Conservation (phyloP, 495 filamentous ascomycete genomes). For the Xylaria curta region DNA sequence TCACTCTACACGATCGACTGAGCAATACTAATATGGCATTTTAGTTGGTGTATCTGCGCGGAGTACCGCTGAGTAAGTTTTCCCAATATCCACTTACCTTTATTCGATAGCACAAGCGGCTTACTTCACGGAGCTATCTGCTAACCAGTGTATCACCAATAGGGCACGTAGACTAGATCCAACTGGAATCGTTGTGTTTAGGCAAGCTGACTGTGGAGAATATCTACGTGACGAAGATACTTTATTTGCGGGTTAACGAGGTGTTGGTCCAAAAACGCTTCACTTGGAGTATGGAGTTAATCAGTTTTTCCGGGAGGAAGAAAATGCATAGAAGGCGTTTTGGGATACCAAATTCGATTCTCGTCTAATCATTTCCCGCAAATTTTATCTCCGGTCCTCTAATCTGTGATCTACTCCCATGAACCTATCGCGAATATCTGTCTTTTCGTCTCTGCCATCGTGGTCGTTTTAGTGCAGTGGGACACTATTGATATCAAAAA, state of each 20-base stretch:
- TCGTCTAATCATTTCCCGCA: neutral
- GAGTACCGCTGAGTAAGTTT: constrained; percentile 71
- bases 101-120: neutral
- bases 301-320: neutral
- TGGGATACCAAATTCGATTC: constrained; percentile 29
- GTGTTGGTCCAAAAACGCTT: neutral
- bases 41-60: constrained; percentile 70
- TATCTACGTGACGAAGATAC: constrained; percentile 82
- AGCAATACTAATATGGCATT: constrained; percentile 14
- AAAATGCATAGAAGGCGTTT: constrained; percentile 25
- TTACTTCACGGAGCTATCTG: no score
- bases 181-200: constrained; percentile 82
- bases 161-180: constrained; percentile 77
- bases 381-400: neutral
- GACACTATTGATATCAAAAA: no score
- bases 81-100: neutral
- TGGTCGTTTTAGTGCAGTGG: neutral
- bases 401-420: neutral
- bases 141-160: constrained; percentile 4
- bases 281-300: constrained; percentile 23
- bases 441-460: neutral
- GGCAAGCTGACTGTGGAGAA: constrained; percentile 89
- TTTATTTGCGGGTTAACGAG: constrained; percentile 53
- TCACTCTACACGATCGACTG: neutral
- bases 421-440: neutral